Base-by-base conservation (phyloP, 176 grass and related monocot genomes). In the Alloteropsis semialata region DNA sequence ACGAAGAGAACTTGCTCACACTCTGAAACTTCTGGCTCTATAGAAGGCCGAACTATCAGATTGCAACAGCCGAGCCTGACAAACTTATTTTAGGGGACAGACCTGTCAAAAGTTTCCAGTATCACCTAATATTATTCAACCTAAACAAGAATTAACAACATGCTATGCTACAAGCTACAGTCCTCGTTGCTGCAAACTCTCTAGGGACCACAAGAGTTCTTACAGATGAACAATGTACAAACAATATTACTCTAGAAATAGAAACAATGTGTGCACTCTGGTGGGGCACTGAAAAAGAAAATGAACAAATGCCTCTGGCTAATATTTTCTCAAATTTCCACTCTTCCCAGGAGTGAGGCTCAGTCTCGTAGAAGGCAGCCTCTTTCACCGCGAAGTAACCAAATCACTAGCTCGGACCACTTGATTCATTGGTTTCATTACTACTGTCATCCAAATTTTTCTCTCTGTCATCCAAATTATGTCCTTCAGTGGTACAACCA, bases 401-500 rank as follows among this genome's bases (percentile, higher is more conserved):
- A 62, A 76, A 89, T 70, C 63, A 71, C 65, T 86, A 58, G 55
- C 29, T 86, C 12, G 18, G 38, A 2, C 72, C 89, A 84, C 79
- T 82, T 27, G 84, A 91, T 60, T 81, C 76, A 9, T 86, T 46
- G 13, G 37, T 88, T 51, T 65, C 86, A 67, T 12, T 85, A 59
- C 76, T 87, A 71, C 60, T 87, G 17, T 88, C 91, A 80, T 90
- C 92, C 62, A 71, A 53, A 36, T 36, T 36, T 36, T 46, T 5
- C 39, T 42, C 1, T n/a, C 39, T 42, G 39, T 42, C 39, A 42
- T 42, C 39, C 39, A 10, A 42, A 42, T 8, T 42, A 42, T 42
- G 36, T 75, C 79, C 75, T 83, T 97, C 78, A 24, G 72, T 74
- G 27, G 62, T 69, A 63, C 42, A 55, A 27, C 41, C 72, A 32